Base-by-base conservation (phyloP, 2,329 filamentous ascomycete species). In the Arachnomyces sp. region DNA sequence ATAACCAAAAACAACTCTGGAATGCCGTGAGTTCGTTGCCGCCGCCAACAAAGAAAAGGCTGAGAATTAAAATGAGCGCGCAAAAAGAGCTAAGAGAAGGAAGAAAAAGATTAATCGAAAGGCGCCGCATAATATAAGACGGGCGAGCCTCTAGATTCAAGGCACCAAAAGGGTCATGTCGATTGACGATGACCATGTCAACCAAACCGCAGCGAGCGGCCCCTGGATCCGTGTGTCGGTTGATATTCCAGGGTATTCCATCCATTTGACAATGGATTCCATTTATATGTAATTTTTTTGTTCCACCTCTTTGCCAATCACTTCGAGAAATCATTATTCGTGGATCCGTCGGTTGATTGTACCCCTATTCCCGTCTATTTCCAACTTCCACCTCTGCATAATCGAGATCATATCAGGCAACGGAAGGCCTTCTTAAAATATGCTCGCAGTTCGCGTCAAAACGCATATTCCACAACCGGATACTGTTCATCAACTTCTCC, bases 361-460 rank as follows among this genome's bases (percentile, higher is more conserved):
- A 4, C 36, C 7, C 21, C 17, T 11, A 7, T 8, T 13, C 21
- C 36, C 8, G 18, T n/a, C n/a, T n/a, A n/a, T n/a, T n/a, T n/a
- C n/a, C n/a, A n/a, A n/a, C n/a, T n/a, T n/a, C n/a, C n/a, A n/a
- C n/a, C n/a, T n/a, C n/a, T n/a, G n/a, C n/a, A n/a, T n/a, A n/a
- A n/a, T n/a, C n/a, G n/a, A 29, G 28, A 17, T 33, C 8, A 17
- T 25, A 39, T 34, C 51, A 68, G 40, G 55, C 59, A 38, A 60
- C 55, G 34, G 60, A 60, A 41, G 75, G 73, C 50, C 72, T 61
- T 47, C 71, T 70, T 44, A 96, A 72, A 52, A 96, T 90, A 18
- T 90, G 85, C 56, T 94, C 86, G 67, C 88, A 95, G 72, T 96
- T 95, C 63, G 86, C 86, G 57, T 95, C 88, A 64, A 95, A 98